These are phyloP conservation scores for Saturnispora zaruensis DNA, from an alignment of 805 yeast genomes.

Conservation along the genomic window DNA sequence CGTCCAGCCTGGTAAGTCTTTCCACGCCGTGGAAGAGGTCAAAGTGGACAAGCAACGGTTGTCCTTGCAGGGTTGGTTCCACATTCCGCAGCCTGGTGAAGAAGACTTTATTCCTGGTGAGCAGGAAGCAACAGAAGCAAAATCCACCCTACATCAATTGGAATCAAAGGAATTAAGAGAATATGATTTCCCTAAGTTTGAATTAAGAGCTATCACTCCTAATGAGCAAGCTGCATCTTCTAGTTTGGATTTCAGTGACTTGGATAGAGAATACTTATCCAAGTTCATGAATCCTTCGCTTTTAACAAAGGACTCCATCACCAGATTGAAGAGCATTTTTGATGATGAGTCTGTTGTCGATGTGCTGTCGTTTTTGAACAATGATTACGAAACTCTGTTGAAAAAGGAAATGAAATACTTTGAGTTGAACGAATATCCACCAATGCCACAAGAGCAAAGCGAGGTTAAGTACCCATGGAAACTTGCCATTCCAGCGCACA, in stretches of 20 bases:
- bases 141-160: conserved; percentile 69
- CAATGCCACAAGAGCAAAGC: conserved; percentile 46
- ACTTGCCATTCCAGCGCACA: conserved; percentile 88
- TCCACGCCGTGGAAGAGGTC: conserved; percentile 98
- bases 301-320: conserved; percentile 32
- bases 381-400: conserved; percentile 41
- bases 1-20: conserved; percentile 92
- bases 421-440: conserved; percentile 48
- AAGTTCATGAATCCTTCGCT: conserved; percentile 51
- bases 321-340: conserved; percentile 43
- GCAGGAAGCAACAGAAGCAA: conserved; percentile 66
- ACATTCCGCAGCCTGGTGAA: conserved; percentile 91
- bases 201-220: conserved; percentile 20
- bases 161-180: conserved; percentile 71
- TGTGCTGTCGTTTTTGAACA: conserved; percentile 52
- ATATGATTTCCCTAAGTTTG: conserved; percentile 70
- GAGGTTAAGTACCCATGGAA: conserved; percentile 76
- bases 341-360: conserved; percentile 62
- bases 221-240: conserved; percentile 12
- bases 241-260: conserved; percentile 23
- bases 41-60: conserved; percentile 82
- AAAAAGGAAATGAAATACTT: conserved; percentile 40
- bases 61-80: conserved; percentile 98
- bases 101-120: conserved; percentile 77
- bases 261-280: conserved; percentile 42